Conservation (phyloP, 352 stramenopile genomes). For the Elongisporangium prolatum region DNA sequence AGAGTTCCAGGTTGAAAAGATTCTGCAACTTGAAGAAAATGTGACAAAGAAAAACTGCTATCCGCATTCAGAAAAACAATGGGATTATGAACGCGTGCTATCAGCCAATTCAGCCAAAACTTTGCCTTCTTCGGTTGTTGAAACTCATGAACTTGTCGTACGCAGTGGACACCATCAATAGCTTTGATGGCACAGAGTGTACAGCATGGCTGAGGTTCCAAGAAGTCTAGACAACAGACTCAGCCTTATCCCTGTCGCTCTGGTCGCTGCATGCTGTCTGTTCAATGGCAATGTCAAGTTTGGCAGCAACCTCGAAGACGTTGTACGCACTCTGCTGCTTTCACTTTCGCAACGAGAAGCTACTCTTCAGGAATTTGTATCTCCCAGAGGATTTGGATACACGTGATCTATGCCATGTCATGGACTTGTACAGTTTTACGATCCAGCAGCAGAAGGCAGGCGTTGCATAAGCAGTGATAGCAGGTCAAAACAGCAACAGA, state of each 20-base stretch:
- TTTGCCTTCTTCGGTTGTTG: neutral
- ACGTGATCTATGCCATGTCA: conserved; percentile 33
- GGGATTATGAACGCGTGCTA: conserved; percentile 16
- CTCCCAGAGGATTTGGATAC: conserved; percentile 18
- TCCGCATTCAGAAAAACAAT: conserved; percentile 17
- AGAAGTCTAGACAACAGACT: conserved; percentile 8
- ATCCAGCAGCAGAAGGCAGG: no score
- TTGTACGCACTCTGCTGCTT: conserved; percentile 15
- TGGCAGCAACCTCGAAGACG: neutral
- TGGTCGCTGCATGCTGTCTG: conserved; percentile 13
- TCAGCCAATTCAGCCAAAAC: conserved; percentile 3
- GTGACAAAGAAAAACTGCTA: conserved; percentile 3
- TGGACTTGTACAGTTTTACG: conserved; percentile 28
- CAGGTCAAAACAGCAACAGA: no score
- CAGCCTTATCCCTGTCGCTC: conserved; percentile 6
- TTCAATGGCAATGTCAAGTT: conserved; percentile 36
- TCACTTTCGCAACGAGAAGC: conserved; percentile 12
- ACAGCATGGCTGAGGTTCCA: neutral
- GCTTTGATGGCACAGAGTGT: neutral
- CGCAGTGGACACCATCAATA: conserved; percentile 13
- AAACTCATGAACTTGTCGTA: conserved; percentile 18
- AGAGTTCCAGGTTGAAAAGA: conserved; percentile 52
- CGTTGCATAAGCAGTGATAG: no score
- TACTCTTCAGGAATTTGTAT: conserved; percentile 22
- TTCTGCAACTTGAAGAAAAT: conserved; percentile 30